Percentiles rank a stretch among this genome's conserved stretches.
phyloP scores from a whole-genome alignment of 108 stramenopile genomes.

The Skeletonema marinoi region DNA sequence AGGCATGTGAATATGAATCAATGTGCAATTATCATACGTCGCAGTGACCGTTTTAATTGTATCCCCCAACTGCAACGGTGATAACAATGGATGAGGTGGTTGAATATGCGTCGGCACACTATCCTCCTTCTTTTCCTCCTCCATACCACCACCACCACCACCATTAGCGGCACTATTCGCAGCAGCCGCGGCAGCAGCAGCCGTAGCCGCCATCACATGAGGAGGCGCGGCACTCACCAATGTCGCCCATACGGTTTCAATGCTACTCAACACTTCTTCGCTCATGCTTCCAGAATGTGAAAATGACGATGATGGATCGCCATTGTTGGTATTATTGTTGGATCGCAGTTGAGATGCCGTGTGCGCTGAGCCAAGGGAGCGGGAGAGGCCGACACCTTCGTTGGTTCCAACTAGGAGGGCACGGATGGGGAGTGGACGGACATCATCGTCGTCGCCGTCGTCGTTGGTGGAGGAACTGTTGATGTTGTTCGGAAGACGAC shows the following conservation, averaged over 20 bases:
- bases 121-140: background rate
- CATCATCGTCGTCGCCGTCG: background rate
- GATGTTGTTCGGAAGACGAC: constrained; percentile 1
- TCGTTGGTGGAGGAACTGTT: background rate
- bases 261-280: constrained; percentile 44
- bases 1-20: constrained; percentile 49
- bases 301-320: background rate
- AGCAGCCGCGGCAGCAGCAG: background rate
- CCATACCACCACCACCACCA: background rate
- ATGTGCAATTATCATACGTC: constrained; percentile 39
- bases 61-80: constrained; percentile 32
- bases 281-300: constrained; percentile 23
- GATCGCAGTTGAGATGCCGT: constrained; percentile 5
- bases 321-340: background rate
- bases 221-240: constrained; percentile 44
- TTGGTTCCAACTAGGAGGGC: constrained; percentile 55
- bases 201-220: constrained; percentile 41
- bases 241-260: constrained; percentile 54
- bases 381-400: constrained; percentile 50
- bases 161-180: background rate
- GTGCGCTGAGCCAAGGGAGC: constrained; percentile 49
- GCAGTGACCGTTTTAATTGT: constrained; percentile 28
- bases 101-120: constrained; percentile 4
- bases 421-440: constrained; percentile 25
- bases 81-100: constrained; percentile 46